Conservation (phyloP, 163 green algal species). For the Scenedesmus sp. region DNA sequence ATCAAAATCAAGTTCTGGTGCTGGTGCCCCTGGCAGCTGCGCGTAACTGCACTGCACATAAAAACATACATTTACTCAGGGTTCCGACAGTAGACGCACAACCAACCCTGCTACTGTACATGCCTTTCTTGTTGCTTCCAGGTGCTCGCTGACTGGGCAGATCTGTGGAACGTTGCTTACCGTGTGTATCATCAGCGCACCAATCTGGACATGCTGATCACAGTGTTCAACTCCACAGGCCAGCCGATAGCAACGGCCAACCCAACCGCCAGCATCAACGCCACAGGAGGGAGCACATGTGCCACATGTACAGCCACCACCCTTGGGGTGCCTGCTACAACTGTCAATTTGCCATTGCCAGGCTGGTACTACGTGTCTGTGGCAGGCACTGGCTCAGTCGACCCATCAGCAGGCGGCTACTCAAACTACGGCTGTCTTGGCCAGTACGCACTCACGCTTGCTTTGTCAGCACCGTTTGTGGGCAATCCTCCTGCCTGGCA, state of each 20-base stretch:
- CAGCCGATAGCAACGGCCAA: background rate
- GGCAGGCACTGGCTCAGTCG: background rate
- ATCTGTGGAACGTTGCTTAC: background rate
- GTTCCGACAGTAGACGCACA: too few species aligned
- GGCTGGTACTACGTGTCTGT: slow-evolving; percentile 31
- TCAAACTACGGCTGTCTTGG: slow-evolving; percentile 11
- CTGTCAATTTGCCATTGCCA: background rate
- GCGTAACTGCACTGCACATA: too few species aligned
- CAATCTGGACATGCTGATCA: background rate
- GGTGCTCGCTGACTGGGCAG: background rate
- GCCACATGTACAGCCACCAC: background rate
- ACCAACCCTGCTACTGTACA: too few species aligned
- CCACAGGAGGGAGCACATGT: background rate
- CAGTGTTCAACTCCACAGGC: background rate
- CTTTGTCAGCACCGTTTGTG: background rate
- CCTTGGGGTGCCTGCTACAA: background rate
- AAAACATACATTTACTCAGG: too few species aligned
- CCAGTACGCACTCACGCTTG: background rate
- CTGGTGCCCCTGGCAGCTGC: too few species aligned
- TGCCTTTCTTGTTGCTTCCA: background rate
- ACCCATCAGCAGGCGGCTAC: background rate
- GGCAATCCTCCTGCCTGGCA: background rate
- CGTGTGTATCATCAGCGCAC: background rate
- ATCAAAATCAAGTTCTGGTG: too few species aligned
- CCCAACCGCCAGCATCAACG: slow-evolving; percentile 17